Percentiles rank a stretch among this genome's conserved stretches.
These are phyloP conservation scores for Kodamaea leandrae DNA, from an alignment of 805 yeast genomes.

Conservation along the genomic window DNA sequence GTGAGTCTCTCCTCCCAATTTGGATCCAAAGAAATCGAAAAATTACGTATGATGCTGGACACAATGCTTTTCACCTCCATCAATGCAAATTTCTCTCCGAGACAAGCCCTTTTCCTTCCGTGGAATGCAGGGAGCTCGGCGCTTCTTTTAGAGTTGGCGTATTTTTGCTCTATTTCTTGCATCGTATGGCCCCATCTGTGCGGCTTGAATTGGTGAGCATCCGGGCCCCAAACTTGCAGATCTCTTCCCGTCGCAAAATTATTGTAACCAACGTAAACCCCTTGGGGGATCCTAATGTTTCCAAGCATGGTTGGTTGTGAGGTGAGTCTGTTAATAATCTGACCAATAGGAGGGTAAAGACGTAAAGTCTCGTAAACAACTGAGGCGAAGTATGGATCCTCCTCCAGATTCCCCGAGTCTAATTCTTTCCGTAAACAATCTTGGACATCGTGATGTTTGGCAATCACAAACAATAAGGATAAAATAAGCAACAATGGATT, in stretches of 20 bases:
- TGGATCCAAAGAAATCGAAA: constrained; percentile 35
- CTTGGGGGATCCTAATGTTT: constrained; percentile 46
- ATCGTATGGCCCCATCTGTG: constrained; percentile 49
- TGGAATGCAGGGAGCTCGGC: constrained; percentile 53
- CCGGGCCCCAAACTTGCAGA: constrained; percentile 41
- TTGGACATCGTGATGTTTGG: constrained; percentile 40
- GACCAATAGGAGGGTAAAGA: constrained; percentile 55
- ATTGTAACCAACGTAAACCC: constrained; percentile 54
- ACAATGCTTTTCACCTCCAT: constrained; percentile 42
- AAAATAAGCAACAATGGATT: constrained; percentile 55
- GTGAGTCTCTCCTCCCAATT: constrained; percentile 50
- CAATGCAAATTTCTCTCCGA: constrained; percentile 59
- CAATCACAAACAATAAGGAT: constrained; percentile 46
- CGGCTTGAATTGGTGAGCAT: constrained; percentile 45
- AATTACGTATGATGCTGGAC: constrained; percentile 34
- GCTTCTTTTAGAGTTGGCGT: constrained; percentile 43
- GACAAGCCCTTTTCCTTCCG: constrained; percentile 58
- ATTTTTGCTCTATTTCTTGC: constrained; percentile 37
- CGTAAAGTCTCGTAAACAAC: constrained; percentile 48
- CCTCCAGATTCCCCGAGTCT: background rate
- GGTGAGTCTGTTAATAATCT: constrained; percentile 51
- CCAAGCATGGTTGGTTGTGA: constrained; percentile 40
- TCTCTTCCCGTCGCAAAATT: constrained; percentile 52
- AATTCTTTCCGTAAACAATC: constrained; percentile 23
- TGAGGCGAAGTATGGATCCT: constrained; percentile 27